phyloP scores from a whole-genome alignment of 306 rosid genomes.

The Casuarina equisetifolia region DNA sequence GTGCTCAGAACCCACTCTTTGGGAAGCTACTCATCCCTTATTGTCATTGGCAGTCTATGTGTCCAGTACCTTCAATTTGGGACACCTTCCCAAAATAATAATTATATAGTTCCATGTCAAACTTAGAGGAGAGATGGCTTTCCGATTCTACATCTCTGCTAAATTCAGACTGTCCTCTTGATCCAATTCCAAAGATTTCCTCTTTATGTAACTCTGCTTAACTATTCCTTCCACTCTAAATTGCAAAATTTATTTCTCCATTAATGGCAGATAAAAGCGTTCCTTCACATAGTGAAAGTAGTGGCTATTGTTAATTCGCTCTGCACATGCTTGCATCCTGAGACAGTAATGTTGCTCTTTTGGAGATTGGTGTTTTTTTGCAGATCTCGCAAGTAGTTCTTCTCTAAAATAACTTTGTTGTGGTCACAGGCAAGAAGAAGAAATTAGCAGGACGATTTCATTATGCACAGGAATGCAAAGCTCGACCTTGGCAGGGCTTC shows the following conservation, averaged over 20 bases:
- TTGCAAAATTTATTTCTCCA: neutral
- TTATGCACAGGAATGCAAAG: conserved; percentile 99
- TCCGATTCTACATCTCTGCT: neutral
- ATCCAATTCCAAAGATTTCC: no score
- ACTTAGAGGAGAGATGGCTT: neutral
- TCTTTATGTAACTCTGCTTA: neutral
- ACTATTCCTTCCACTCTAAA: neutral
- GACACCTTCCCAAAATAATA: neutral
- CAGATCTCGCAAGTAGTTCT: neutral
- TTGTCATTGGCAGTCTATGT: neutral
- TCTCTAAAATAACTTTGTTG: conserved; percentile 14
- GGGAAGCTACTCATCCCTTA: neutral
- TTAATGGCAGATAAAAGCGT: neutral
- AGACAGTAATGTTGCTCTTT: neutral
- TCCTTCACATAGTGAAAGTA: neutral
- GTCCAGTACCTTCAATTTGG: neutral
- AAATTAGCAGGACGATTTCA: conserved; percentile 72
- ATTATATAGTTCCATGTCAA: neutral
- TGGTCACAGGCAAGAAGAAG: conserved; percentile 75
- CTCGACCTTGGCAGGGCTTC: conserved; percentile 96
- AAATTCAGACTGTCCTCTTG: neutral
- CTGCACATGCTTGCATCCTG: neutral
- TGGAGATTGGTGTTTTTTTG: neutral
- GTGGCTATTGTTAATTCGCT: neutral
- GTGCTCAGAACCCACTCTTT: neutral